Conservation (phyloP, 768 basidiomycete genomes). For the Leucocoprinus birnbaumii region DNA sequence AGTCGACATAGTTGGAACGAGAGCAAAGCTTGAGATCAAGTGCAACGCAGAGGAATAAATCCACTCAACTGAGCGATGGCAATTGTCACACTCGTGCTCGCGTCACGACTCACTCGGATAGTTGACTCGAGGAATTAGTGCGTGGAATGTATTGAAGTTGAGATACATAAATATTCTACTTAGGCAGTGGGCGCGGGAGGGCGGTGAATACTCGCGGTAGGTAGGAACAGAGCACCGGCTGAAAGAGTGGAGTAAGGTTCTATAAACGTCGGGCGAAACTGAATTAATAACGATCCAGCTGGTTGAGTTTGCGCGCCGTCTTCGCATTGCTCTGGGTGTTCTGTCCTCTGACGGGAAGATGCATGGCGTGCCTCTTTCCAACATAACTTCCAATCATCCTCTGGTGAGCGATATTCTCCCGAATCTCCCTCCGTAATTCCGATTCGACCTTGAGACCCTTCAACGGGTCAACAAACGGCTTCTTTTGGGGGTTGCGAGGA, state of each 20-base stretch:
- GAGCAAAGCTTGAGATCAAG: neutral
- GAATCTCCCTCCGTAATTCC: constrained; percentile 76
- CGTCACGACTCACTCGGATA: constrained; percentile 26
- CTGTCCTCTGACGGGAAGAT: constrained; percentile 92
- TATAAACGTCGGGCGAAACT: neutral
- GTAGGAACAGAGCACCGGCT: no score
- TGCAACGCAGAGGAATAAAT: no score
- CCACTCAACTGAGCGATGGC: neutral
- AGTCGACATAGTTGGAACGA: constrained; percentile 55
- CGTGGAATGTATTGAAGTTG: neutral
- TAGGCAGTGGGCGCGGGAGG: neutral
- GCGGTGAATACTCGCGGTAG: no score
- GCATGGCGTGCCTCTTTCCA: constrained; percentile 91
- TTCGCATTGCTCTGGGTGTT: constrained; percentile 87
- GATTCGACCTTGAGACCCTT: constrained; percentile 81
- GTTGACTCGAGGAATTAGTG: neutral
- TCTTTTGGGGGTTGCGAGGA: constrained; percentile 18
- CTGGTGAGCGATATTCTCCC: constrained; percentile 91
- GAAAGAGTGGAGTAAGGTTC: neutral
- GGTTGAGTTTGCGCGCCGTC: constrained; percentile 90
- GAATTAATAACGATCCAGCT: constrained; percentile 55
- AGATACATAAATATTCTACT: neutral
- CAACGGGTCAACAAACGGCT: constrained; percentile 52
- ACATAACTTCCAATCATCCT: constrained; percentile 93
- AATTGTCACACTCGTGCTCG: constrained; percentile 10